phyloP scores from a whole-genome alignment of 176 grass and related monocot genomes.

The Oryza brachyantha region DNA sequence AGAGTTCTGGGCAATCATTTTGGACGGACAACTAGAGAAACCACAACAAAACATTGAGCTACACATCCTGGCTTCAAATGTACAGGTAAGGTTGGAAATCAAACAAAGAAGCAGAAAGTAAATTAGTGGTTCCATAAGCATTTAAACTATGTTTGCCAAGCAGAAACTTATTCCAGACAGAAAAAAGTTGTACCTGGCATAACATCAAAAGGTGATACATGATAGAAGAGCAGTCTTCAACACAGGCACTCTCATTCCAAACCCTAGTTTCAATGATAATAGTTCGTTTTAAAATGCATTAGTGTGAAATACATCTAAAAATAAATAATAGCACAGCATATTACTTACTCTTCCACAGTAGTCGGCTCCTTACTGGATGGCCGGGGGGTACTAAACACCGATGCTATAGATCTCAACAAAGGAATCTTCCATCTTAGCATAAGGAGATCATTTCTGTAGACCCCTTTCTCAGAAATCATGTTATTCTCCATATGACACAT shows the following conservation, averaged over 20 bases:
- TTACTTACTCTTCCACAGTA: constrained; percentile 52
- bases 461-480: constrained; percentile 31
- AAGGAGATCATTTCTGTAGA: constrained; percentile 33
- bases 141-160: constrained; percentile 16
- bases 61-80: constrained; percentile 20
- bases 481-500: constrained; percentile 37
- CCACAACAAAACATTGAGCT: background rate
- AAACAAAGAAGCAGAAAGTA: constrained; percentile 10
- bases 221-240: constrained; percentile 64
- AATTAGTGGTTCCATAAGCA: background rate
- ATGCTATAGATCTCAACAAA: constrained; percentile 64
- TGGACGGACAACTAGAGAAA: background rate
- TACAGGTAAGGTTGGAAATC: constrained; percentile 16
- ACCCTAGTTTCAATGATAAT: constrained; percentile 46
- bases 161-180: constrained; percentile 8
- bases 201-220: constrained; percentile 61
- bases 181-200: constrained; percentile 59
- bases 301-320: constrained; percentile 37
- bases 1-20: background rate
- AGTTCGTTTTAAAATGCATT: constrained; percentile 28
- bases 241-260: constrained; percentile 44
- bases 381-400: constrained; percentile 53
- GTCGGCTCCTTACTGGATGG: constrained; percentile 36
- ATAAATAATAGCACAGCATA: constrained; percentile 8
- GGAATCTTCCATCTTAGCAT: constrained; percentile 66